Percentiles rank a stretch among this genome's conserved stretches.
phyloP scores from a whole-genome alignment of 495 filamentous ascomycete species.

The Glonium stellatum region DNA sequence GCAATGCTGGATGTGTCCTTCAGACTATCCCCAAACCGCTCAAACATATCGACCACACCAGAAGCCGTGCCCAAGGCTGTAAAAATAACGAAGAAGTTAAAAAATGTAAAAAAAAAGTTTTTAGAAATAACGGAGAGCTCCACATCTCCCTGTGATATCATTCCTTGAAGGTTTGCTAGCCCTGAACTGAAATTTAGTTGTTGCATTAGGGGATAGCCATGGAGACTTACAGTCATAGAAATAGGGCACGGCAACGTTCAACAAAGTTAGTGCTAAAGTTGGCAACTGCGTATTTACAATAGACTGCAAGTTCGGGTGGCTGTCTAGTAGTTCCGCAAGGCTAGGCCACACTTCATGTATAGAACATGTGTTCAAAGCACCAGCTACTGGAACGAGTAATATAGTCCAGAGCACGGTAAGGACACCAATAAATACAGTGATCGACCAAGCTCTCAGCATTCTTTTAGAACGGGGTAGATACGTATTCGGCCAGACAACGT shows the following conservation, averaged over 20 bases:
- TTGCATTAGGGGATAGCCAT: not conserved
- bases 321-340: conserved; percentile 59
- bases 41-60: conserved; percentile 59
- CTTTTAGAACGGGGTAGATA: conserved; percentile 72
- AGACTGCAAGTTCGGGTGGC: conserved; percentile 60
- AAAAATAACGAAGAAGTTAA: conserved; percentile 96
- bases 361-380: conserved; percentile 65
- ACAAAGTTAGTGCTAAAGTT: conserved; percentile 71
- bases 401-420: conserved; percentile 86
- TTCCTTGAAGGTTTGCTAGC: conserved; percentile 82
- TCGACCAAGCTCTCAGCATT: conserved; percentile 68
- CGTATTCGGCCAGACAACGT: conserved; percentile 89
- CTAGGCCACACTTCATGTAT: conserved; percentile 65
- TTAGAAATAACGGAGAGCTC: conserved; percentile 93
- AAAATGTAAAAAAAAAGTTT: conserved; percentile 99
- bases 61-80: conserved; percentile 80
- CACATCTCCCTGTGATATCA: conserved; percentile 91
- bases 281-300: conserved; percentile 84
- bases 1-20: conserved; percentile 75
- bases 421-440: conserved; percentile 73
- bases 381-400: conserved; percentile 73
- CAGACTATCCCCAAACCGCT: conserved; percentile 63
- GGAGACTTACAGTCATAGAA: conserved; percentile 71
- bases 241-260: conserved; percentile 86
- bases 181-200: conserved; percentile 34